Evolutionary conservation across 495 filamentous ascomycete genomes (phyloP), one percentile per base, ranked within the genome.

Genomic region (Daldinia vernicosa): DNA sequence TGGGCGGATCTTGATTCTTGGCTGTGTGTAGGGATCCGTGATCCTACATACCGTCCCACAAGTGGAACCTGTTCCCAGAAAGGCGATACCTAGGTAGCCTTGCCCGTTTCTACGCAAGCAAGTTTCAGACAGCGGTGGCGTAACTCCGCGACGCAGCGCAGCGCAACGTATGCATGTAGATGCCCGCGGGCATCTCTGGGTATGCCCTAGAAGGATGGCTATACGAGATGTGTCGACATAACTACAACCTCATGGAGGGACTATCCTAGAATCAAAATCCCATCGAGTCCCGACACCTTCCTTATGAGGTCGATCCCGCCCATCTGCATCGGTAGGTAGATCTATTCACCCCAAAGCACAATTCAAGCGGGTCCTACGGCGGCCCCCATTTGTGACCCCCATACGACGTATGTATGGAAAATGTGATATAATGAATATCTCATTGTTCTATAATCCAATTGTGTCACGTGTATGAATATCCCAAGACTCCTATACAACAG

Each of bases 401-500:
- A 35, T 35, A 33, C 7, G 2, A 33, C 11, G 30, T n/a, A 32
- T 2, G 33, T 4, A 35, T 35, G 33, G 33, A 11, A 35, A 14
- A 35, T 12, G 33, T 50, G 50, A 62, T 22, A 40, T 45, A 28
- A 37, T 24, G 43, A 28, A 43, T 63, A 6, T 69, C 56, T 61
- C 64, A 51, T 51, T 22, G 39, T 0, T 66, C 70, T 73, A 73
- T 69, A 54, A 56, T 11, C 28, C 17, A 56, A 28, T 53, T 19
- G 27, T 33, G 19, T 65, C 66, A 63, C 59, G 66, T 30, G 61
- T 39, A 58, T 69, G 47, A 53, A 35, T 37, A 40, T 45, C 70
- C 51, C 51, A 58, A 17, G 60, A 73, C 70, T 66, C 66, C 70
- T 63, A 55, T 53, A 58, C 62, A 52, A 57, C 56, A 69, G 65